phyloP scores from a whole-genome alignment of 1,139 yeast genomes.

The Debaryomyces subglobosus region DNA sequence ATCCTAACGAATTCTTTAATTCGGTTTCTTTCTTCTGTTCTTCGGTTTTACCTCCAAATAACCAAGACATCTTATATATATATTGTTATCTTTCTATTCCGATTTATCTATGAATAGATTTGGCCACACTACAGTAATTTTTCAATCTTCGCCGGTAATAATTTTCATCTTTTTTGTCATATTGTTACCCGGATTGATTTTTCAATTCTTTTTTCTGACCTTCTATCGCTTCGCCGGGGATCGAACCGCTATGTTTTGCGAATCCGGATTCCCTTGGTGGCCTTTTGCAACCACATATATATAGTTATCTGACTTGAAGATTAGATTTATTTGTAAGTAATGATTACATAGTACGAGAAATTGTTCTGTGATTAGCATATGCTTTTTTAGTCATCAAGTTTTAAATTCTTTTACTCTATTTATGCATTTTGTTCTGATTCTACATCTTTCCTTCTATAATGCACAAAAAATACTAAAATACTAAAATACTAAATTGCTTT shows the following conservation, averaged over 20 bases:
- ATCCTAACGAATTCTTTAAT: conserved; percentile 52
- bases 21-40: conserved; percentile 29
- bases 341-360: not conserved
- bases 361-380: not conserved
- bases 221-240: not conserved
- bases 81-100: conserved; percentile 1
- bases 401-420: too few species aligned
- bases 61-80: conserved; percentile 59
- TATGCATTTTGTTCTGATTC: not conserved
- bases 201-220: not conserved
- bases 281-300: not conserved
- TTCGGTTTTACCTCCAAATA: conserved; percentile 54
- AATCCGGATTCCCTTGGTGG: not conserved
- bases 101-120: conserved; percentile 1
- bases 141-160: conserved; percentile 12
- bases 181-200: conserved; percentile 9
- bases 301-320: too few species aligned
- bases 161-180: conserved; percentile 8
- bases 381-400: not conserved
- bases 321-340: not conserved
- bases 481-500: too few species aligned
- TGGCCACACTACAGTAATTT: conserved; percentile 9
- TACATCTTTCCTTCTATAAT: not conserved
- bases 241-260: conserved; percentile 5
- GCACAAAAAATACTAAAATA: not conserved